phyloP scores from a whole-genome alignment of 805 yeast genomes.

The Myxozyma udenii region DNA sequence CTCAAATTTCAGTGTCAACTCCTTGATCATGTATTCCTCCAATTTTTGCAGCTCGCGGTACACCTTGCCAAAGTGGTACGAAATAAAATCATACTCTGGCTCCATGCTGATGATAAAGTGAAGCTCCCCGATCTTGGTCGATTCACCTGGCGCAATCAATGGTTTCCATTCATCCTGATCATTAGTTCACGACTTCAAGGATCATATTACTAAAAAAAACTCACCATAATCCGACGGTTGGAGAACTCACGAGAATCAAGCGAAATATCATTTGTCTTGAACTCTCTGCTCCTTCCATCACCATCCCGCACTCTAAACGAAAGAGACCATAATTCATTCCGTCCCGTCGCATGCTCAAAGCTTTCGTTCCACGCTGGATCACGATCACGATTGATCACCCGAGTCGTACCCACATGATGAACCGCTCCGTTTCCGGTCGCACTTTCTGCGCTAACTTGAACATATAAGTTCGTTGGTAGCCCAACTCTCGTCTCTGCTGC shows the following conservation, averaged over 20 bases:
- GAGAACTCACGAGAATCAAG: not conserved
- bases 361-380: constrained; percentile 88
- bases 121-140: constrained; percentile 68
- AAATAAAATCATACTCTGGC: constrained; percentile 72
- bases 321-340: not conserved
- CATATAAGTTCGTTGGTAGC: constrained; percentile 52
- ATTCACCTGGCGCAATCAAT: constrained; percentile 36
- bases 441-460: constrained; percentile 58
- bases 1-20: constrained; percentile 59
- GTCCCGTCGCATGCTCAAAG: constrained; percentile 48
- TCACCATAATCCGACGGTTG: constrained; percentile 3
- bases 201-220: not conserved
- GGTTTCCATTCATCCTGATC: constrained; percentile 9
- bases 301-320: constrained; percentile 9
- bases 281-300: constrained; percentile 5
- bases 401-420: constrained; percentile 63
- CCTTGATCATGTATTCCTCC: constrained; percentile 62
- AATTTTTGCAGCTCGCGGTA: constrained; percentile 61
- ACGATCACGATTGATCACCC: constrained; percentile 55
- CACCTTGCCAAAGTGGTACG: constrained; percentile 76
- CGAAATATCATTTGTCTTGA: not conserved
- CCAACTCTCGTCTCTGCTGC: constrained; percentile 50
- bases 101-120: constrained; percentile 70
- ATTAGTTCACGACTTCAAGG: not conserved
- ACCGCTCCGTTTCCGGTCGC: constrained; percentile 53